Evolutionary conservation across 495 filamentous ascomycete species (phyloP), one percentile per base, ranked within the genome.

Genomic region (Penicillium mononematosum): DNA sequence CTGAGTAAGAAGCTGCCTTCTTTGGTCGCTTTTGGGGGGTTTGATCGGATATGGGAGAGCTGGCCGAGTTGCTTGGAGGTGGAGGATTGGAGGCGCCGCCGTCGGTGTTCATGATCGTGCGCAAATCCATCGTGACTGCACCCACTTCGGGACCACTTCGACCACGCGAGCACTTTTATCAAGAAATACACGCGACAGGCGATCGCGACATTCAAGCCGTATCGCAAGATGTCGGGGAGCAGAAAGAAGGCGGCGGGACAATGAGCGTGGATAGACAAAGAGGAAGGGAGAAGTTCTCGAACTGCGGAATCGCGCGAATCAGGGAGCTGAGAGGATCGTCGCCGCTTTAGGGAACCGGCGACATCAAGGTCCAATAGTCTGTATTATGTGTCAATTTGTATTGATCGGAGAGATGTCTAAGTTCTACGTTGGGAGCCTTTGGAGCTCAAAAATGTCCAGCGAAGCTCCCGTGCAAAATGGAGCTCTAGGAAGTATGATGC

Each of bases 41-140:
- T 34, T 58, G 48, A 55, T 69, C 64, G 43, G 68, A 58, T 19
- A 55, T 47, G 43, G 58, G 50, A 32, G 58, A 58, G 31, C 60
- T 62, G 6, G 64, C 70, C 2, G 69, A 63, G 59, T 68, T 56
- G 44, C 22, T 65, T 50, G 64, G 38, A 29, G 71, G 62, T 39
- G 67, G 64, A 29, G 56, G 58, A 53, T 64, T 64, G 54, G 69
- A 63, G 65, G 69, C 66, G 61, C 67, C 69, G 48, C 74, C 73
- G 60, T 82, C 78, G 56, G 53, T 74, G 54, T 81, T 80, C 67
- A 82, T 79, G 63, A 82, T 79, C 36, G 74, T 77, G 69, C 77
- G 75, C 73, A 82, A 74, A 70, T 82, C 78, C 79, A 82, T 82
- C 64, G 64, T 61, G 71, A 63, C 58, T 47, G 60, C 55, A 51